These are phyloP conservation scores for Xylariaceae sp. DNA, from an alignment of 2,329 filamentous ascomycete species.

Conservation along the genomic window DNA sequence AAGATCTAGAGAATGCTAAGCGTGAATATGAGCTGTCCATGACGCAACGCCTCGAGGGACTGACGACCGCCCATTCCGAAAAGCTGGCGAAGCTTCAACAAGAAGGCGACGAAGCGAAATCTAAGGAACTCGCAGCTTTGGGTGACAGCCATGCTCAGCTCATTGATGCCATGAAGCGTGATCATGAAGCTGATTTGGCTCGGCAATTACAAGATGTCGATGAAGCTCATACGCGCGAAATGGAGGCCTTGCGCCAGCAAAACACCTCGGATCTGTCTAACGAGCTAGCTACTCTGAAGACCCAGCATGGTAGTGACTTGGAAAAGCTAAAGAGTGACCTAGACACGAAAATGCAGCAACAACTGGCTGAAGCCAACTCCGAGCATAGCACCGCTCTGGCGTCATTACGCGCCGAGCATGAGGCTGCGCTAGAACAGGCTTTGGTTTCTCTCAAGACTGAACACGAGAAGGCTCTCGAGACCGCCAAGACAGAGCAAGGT, in stretches of 20 bases:
- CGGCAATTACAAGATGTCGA: slow-evolving; percentile 22
- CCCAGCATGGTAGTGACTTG: slow-evolving; percentile 11
- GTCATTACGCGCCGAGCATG: slow-evolving; percentile 23
- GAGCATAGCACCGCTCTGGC: slow-evolving; percentile 22
- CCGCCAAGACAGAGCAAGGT: slow-evolving; percentile 22
- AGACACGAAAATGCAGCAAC: slow-evolving; percentile 11
- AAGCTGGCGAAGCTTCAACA: slow-evolving; percentile 20
- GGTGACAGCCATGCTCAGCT: slow-evolving; percentile 17
- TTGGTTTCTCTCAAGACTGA: slow-evolving; percentile 13
- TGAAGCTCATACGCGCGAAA: slow-evolving; percentile 18
- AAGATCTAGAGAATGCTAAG: slow-evolving; percentile 16
- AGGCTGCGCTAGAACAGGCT: slow-evolving; percentile 17
- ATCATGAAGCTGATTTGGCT: slow-evolving; percentile 21
- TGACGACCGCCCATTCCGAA: slow-evolving; percentile 18
- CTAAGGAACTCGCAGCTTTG: slow-evolving; percentile 19
- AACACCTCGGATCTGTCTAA: slow-evolving; percentile 17
- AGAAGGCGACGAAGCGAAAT: slow-evolving; percentile 19
- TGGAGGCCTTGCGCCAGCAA: slow-evolving; percentile 21
- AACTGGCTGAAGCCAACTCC: slow-evolving; percentile 24
- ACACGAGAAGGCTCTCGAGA: slow-evolving; percentile 25
- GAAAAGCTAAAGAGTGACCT: slow-evolving; percentile 13
- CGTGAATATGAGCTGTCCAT: slow-evolving; percentile 17
- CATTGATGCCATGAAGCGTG: slow-evolving; percentile 22
- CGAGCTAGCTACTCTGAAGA: slow-evolving; percentile 18
- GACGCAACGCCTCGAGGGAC: slow-evolving; percentile 16